Base-by-base conservation (phyloP, 208 protist species). In the Wallacemonas collosoma region DNA sequence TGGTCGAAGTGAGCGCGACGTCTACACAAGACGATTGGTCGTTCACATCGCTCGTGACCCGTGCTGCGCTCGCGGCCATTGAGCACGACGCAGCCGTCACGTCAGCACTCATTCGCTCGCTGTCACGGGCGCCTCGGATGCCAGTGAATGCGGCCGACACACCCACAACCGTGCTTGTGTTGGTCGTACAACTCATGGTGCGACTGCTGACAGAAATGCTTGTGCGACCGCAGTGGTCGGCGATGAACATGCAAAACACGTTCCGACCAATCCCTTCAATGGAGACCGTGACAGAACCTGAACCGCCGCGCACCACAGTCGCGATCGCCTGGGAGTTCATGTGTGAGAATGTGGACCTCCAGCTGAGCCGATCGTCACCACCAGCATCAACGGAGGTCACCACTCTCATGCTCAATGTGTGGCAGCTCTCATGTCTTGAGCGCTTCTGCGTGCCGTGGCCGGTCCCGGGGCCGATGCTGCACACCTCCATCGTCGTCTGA, bases 221-320 rank as follows among this genome's bases (percentile, higher is more conserved):
- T 1, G 60, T 78, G 48, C 76, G 81, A 1, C 73, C 77, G 3
- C 56, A 51, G 35, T 83, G 77, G 81, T 73, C 60, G 3, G 77
- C 60, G 67, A n/a, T 63, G 35, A 15, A 48, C 1, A 2, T 79
- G 0, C 72, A 74, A 2, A 64, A 78, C 43, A 61, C 71, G 8
- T 82, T 86, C 48, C 73, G 81, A 11, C 74, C 76, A 8, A 60
- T 73, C n/a, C 68, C 71, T 58, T 11, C 6, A 7, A 26, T 44
- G 45, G 36, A 45, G 6, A 26, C 26, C 26, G 26, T 26, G 26
- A 26, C 26, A 26, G 26, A 26, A 26, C 26, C 26, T 26, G 26
- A 8, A 40, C 26, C 36, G 14, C n/a, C 26, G 55, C 8, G 17
- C 55, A 40, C 26, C 8, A 60, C 36, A n/a, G 36, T 26, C 11